A percentile compares a stretch with the other conserved stretches of the same genome.
These are phyloP conservation scores for Ophiostoma piceae DNA, from an alignment of 2,329 filamentous ascomycete species.

Conservation along the genomic window DNA sequence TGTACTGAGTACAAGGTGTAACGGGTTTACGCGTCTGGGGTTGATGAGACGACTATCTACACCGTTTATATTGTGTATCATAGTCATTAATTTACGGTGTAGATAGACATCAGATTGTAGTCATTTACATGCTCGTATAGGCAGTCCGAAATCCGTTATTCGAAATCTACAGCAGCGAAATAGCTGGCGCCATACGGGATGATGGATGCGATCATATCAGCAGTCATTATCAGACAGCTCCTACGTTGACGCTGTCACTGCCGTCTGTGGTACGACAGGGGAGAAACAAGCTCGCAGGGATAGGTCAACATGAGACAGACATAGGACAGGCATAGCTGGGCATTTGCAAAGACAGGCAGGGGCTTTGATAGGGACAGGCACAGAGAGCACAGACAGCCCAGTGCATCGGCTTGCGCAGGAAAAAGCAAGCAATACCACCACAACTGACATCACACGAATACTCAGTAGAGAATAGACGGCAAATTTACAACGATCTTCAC, in stretches of 20 bases:
- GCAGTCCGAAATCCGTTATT: not conserved
- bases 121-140: not conserved
- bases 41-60: not conserved
- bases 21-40: not conserved
- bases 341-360: too few relatives aligned
- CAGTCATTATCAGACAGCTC: not conserved
- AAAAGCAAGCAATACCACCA: not conserved
- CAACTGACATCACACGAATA: not conserved
- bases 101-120: not conserved
- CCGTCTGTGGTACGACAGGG: not conserved
- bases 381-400: not conserved
- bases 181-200: not conserved
- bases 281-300: not conserved
- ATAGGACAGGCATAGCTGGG: not conserved
- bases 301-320: not conserved
- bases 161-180: not conserved
- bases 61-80: not conserved
- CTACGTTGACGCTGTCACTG: not conserved
- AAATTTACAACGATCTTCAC: too few relatives aligned
- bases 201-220: not conserved
- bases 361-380: not conserved
- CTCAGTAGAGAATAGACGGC: too few relatives aligned
- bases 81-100: not conserved
- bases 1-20: not conserved
- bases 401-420: not conserved